phyloP scores from a whole-genome alignment of 73 alveolate genomes.

The Urostyla sp. region DNA sequence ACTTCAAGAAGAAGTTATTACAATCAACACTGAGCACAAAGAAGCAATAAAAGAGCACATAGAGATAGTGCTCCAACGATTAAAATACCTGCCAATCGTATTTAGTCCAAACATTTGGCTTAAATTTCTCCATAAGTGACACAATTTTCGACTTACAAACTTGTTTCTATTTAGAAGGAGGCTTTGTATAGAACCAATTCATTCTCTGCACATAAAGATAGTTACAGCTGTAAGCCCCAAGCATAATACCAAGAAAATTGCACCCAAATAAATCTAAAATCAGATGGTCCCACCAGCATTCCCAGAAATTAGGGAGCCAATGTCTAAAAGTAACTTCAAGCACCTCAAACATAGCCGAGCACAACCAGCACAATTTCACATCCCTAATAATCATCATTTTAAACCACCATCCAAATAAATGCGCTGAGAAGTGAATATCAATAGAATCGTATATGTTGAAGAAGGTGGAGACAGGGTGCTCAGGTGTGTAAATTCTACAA shows the following conservation, averaged over 20 bases:
- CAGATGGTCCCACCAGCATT: slow-evolving; percentile 97
- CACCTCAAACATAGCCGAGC: slow-evolving; percentile 80
- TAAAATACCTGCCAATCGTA: slow-evolving; percentile 72
- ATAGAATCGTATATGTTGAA: slow-evolving; percentile 71
- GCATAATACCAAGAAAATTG: slow-evolving; percentile 84
- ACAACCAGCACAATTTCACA: slow-evolving; percentile 75
- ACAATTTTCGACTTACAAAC: not conserved
- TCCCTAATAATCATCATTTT: slow-evolving; percentile 92
- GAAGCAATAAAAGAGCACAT: slow-evolving; percentile 60
- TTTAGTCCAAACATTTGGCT: slow-evolving; percentile 64
- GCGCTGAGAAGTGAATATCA: slow-evolving; percentile 89
- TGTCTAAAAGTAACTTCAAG: slow-evolving; percentile 89
- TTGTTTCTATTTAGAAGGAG: not conserved
- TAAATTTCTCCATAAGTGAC: slow-evolving; percentile 39
- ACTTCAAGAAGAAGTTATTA: slow-evolving; percentile 73
- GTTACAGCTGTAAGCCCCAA: slow-evolving; percentile 80
- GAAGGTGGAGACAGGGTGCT: slow-evolving; percentile 70
- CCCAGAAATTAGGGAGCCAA: slow-evolving; percentile 91
- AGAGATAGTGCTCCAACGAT: slow-evolving; percentile 33
- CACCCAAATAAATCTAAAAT: slow-evolving; percentile 86
- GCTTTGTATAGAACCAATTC: slow-evolving; percentile 76
- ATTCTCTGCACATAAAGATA: slow-evolving; percentile 75
- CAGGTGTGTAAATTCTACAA: slow-evolving; percentile 88
- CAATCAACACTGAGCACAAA: slow-evolving; percentile 69
- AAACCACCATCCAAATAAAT: slow-evolving; percentile 83